These are phyloP conservation scores for Herpotrichia juniperi DNA, from an alignment of 2,329 filamentous ascomycete genomes.

Conservation along the genomic window DNA sequence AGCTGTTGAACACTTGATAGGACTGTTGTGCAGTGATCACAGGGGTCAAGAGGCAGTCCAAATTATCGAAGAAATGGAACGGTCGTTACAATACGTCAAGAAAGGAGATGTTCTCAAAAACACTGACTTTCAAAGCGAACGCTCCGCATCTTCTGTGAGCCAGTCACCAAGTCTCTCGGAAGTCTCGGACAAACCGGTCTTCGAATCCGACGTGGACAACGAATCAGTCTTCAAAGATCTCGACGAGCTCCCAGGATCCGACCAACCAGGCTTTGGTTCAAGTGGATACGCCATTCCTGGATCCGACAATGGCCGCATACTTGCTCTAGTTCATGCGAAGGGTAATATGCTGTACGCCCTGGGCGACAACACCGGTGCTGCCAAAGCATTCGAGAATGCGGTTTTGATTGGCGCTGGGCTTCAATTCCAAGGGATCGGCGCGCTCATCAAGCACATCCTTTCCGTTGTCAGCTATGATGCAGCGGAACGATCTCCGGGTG, in stretches of 20 bases:
- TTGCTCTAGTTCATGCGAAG: constrained; percentile 94
- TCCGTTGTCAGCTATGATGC: constrained; percentile 62
- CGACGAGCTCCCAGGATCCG: constrained; percentile 48
- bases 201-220: constrained; percentile 57
- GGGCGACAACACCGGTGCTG: constrained; percentile 80
- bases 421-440: constrained; percentile 71
- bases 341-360: constrained; percentile 97
- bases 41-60: constrained; percentile 83
- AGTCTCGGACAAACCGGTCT: constrained; percentile 61
- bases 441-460: constrained; percentile 80
- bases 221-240: constrained; percentile 48
- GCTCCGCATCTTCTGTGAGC: constrained; percentile 64
- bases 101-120: constrained; percentile 54
- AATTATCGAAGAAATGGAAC: constrained; percentile 85
- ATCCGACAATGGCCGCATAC: constrained; percentile 87
- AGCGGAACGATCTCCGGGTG: constrained; percentile 41
- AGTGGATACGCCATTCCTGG: constrained; percentile 87
- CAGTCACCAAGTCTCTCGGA: constrained; percentile 60
- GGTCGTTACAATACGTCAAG: constrained; percentile 63
- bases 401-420: constrained; percentile 85
- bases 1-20: constrained; percentile 91
- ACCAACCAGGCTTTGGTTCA: constrained; percentile 68
- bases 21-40: constrained; percentile 80
- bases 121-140: constrained; percentile 64
- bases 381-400: constrained; percentile 91